A percentile compares a stretch with the other conserved stretches of the same genome.
These are phyloP conservation scores for Ammopiptanthus mongolicus DNA, from an alignment of 306 rosid genomes.

Conservation along the genomic window DNA sequence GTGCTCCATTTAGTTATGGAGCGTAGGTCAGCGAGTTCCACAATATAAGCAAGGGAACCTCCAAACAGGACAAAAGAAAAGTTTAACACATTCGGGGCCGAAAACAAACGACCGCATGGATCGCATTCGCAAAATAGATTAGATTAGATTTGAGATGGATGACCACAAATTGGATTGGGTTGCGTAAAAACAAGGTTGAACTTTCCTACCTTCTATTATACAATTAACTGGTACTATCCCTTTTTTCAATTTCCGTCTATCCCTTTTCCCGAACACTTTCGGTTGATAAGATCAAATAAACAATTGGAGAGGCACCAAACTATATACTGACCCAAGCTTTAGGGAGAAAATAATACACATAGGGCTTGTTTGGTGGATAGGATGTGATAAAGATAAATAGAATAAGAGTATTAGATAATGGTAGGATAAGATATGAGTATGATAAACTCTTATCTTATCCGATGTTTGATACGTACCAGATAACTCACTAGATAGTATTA, in stretches of 20 bases:
- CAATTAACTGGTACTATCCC: neutral
- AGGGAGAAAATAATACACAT: neutral
- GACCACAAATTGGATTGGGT: neutral
- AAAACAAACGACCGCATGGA: neutral
- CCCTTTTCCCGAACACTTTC: conserved; percentile 16
- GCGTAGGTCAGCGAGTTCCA: neutral
- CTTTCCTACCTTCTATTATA: neutral
- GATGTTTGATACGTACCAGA: no score
- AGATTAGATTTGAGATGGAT: neutral
- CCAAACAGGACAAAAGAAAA: neutral
- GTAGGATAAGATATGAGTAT: no score
- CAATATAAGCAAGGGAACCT: conserved; percentile 2
- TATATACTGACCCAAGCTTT: neutral
- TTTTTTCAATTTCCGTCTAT: neutral
- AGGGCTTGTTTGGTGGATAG: no score
- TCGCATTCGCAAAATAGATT: neutral
- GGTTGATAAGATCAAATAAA: neutral
- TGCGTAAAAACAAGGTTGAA: conserved; percentile 27
- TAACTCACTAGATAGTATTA: no score
- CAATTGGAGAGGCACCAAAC: neutral
- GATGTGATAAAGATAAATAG: no score
- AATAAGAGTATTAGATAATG: no score
- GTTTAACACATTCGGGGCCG: neutral
- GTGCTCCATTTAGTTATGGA: neutral
- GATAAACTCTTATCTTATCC: no score